Conservation (phyloP, 225 moss, liverwort and hornwort genomes). For the Rhytidiadelphus loreus region DNA sequence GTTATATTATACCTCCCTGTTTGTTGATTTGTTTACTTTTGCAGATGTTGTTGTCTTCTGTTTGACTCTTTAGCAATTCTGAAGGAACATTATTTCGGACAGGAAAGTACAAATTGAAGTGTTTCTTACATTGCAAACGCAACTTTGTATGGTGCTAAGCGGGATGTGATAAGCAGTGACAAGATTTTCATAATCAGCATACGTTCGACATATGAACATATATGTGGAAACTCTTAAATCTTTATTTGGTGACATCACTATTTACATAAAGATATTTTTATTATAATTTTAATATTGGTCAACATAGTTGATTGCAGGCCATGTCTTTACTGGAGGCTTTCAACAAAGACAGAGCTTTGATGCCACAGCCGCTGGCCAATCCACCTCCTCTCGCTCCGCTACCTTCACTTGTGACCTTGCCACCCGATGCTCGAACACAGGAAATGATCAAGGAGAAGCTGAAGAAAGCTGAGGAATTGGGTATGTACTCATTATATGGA, state of each 20-base stretch:
- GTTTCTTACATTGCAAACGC: neutral
- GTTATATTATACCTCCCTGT: conserved; percentile 38
- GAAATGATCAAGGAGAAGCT: conserved; percentile 96
- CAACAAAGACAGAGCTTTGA: conserved; percentile 90
- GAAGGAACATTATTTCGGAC: neutral
- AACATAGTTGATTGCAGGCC: conserved; percentile 32
- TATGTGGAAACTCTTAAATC: neutral
- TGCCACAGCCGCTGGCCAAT: conserved; percentile 83
- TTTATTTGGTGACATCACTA: neutral
- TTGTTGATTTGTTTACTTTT: neutral
- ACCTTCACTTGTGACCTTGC: conserved; percentile 57
- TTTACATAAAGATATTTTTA: neutral
- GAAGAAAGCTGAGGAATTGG: conserved; percentile 94
- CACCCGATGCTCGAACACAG: conserved; percentile 88
- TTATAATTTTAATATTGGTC: neutral
- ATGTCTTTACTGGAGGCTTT: conserved; percentile 89
- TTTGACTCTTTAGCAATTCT: neutral
- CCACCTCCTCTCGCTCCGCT: conserved; percentile 88
- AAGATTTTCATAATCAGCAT: neutral
- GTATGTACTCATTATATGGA: conserved; percentile 9
- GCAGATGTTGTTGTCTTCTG: neutral
- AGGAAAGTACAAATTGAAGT: neutral
- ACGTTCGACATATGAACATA: neutral
- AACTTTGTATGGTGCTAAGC: neutral
- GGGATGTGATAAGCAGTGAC: neutral